Percentiles rank a stretch among this genome's conserved stretches.
These are phyloP conservation scores for Scheffersomyces segobiensis DNA, from an alignment of 1,139 yeast species.

Conservation along the genomic window DNA sequence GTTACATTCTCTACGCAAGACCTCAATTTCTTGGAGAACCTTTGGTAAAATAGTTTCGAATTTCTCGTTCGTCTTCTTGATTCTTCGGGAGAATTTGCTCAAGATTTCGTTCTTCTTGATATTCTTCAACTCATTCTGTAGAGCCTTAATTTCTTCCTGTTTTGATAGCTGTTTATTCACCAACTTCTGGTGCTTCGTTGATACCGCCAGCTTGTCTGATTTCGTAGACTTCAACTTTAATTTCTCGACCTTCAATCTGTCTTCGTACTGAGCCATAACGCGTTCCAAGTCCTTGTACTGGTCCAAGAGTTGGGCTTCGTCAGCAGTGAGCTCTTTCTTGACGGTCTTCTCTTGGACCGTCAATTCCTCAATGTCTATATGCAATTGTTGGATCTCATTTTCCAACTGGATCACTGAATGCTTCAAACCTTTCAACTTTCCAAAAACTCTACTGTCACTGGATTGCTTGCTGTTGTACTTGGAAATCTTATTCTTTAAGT, in stretches of 20 bases:
- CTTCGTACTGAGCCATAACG: slow-evolving; percentile 27
- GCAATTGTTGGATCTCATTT: slow-evolving; percentile 31
- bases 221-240: slow-evolving; percentile 23
- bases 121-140: slow-evolving; percentile 29
- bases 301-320: slow-evolving; percentile 20
- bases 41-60: slow-evolving; percentile 40
- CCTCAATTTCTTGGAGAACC: slow-evolving; percentile 21
- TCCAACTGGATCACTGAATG: slow-evolving; percentile 45
- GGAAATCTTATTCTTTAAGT: slow-evolving; percentile 48
- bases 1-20: slow-evolving; percentile 11
- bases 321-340: slow-evolving; percentile 17
- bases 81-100: slow-evolving; percentile 28
- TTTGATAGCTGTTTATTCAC: slow-evolving; percentile 23
- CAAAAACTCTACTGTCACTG: slow-evolving; percentile 32
- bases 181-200: slow-evolving; percentile 29
- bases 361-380: slow-evolving; percentile 19
- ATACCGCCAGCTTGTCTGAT: slow-evolving; percentile 20
- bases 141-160: slow-evolving; percentile 26
- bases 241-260: slow-evolving; percentile 23
- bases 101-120: slow-evolving; percentile 30
- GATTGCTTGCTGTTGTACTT: slow-evolving; percentile 29
- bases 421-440: slow-evolving; percentile 44
- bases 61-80: slow-evolving; percentile 35
- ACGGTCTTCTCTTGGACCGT: slow-evolving; percentile 16
- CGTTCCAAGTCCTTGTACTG: slow-evolving; percentile 26